Evolutionary conservation across 148 eudicot genomes (phyloP), one percentile per base, ranked within the genome.

Genomic region (Linanthus parryae): DNA sequence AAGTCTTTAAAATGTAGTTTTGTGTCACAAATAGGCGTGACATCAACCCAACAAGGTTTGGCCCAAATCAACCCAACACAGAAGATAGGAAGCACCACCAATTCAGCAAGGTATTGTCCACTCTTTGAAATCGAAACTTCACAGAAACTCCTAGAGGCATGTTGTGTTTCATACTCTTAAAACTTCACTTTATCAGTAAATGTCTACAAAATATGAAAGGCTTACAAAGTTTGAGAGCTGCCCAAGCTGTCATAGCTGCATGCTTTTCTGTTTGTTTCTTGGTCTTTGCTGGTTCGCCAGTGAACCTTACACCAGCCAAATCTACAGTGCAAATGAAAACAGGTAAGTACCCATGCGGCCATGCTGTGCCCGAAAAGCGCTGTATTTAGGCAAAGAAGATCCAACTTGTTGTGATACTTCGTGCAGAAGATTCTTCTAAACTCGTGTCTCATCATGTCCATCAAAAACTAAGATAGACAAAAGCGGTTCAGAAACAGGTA

Each of bases 291-390:
- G 55, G 39, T 50, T 50, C 55, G 10, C 55, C 39, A 2, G 55
- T 50, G 33, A 50, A 50, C 26, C 33, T 50, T n/a, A 33, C 10
- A 26, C 55, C 55, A 50, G 55, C 55, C 38, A 50, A 31, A n/a
- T 50, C 39, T 50, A 50, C 55, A 16, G 39, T 50, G 31, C 55
- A 50, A 8, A 25, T 50, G 39, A 50, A 50, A 25, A 50, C 40
- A 50, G 39, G 55, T 35, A 50, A 19, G 24, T 50, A 40, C 40
- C 55, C 55, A 50, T 30, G 39, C 14, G 84, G 39, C 55, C 55
- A 50, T 30, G 39, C 14, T 40, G 39, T 7, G 38, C 30, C 33
- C 55, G 36, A 8, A 50, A 50, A 50, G 55, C 33, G 16, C 39
- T 50, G 40, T 50, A 50, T 17, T 14, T 50, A 15, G 55, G 55